Percentiles rank a stretch among this genome's conserved stretches.
phyloP scores from a whole-genome alignment of 1,284 basidiomycete species.

The Puccinia polysora region DNA sequence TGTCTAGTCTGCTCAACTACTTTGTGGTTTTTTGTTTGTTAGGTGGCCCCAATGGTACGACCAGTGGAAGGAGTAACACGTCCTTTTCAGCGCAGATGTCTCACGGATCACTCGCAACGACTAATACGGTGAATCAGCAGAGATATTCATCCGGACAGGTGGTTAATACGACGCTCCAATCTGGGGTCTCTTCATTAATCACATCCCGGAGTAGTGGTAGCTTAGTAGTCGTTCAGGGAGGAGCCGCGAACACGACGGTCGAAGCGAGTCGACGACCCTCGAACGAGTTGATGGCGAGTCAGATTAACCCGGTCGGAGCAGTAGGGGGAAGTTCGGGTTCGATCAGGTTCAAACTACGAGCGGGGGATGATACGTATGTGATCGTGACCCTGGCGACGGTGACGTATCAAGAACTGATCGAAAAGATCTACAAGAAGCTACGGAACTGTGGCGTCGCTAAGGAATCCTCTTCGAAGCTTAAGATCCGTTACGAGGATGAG shows the following conservation, averaged over 20 bases:
- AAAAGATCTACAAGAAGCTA: slow-evolving; percentile 87
- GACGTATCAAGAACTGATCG: slow-evolving; percentile 73
- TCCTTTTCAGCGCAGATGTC: background rate
- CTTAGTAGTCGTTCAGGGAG: slow-evolving; percentile 5
- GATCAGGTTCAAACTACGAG: slow-evolving; percentile 61
- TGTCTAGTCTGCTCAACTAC: background rate
- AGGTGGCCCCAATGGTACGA: background rate
- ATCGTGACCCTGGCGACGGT: slow-evolving; percentile 76
- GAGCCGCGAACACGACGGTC: background rate
- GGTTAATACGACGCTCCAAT: background rate
- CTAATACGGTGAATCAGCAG: background rate
- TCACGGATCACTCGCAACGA: background rate
- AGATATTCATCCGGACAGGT: slow-evolving; percentile 11
- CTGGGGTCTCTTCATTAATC: slow-evolving; percentile 2
- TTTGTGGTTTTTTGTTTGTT: background rate
- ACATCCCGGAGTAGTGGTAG: slow-evolving; percentile 12
- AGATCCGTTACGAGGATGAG: slow-evolving; percentile 71
- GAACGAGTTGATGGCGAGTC: background rate
- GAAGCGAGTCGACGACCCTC: no score
- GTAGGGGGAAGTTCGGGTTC: slow-evolving; percentile 47
- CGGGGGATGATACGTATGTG: slow-evolving; percentile 82
- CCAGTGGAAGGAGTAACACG: background rate
- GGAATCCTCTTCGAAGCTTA: slow-evolving; percentile 68
- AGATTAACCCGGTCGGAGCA: background rate
- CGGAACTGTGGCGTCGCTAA: slow-evolving; percentile 70